Evolutionary conservation across 108 stramenopile species (phyloP), one percentile per base, ranked within the genome.

Genomic region (Skeletonema potamos): DNA sequence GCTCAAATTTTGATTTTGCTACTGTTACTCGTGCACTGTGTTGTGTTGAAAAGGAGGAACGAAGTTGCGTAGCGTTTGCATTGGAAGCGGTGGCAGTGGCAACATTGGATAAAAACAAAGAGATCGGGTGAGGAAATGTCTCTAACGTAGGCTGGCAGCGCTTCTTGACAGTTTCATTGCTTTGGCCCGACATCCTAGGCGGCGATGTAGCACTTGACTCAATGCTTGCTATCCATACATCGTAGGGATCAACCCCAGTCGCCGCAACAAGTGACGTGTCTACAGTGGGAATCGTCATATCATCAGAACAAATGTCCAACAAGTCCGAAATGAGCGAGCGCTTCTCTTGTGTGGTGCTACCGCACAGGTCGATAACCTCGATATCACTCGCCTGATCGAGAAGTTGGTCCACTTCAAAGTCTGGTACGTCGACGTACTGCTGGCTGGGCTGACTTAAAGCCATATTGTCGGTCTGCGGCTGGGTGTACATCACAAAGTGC

Each of bases 261-360:
- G 37, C 57, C 15, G 66, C 48, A 10, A 51, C 27, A 11, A 30
- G n/a, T 12, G 62, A 43, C 0, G 73, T 58, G 24, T 68, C 71
- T 17, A 72, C 41, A 3, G 71, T 72, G 15, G 77, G 77, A 15
- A 79, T 62, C 13, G 79, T 80, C 79, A 80, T 62, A 36, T 80
- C 79, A 60, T 80, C 79, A 9, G 51, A 37, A 39, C 79, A 80
- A 33, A 80, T 67, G 54, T 80, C 72, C 18, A 80, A 56, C 63
- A 80, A 44, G 48, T 80, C 79, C n/a, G 48, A 51, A 24, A 51
- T 6, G 48, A 51, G 48, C 18, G 48, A 51, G 22, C 22, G 6
- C 22, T 51, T 51, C 48, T 22, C 48, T 6, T 24, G 3, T 1
- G 48, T 22, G 18, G n/a, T 9, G 22, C 48, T 22, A 2, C 22